Conservation (phyloP, 495 filamentous ascomycete genomes). For the Penicillium lividum region DNA sequence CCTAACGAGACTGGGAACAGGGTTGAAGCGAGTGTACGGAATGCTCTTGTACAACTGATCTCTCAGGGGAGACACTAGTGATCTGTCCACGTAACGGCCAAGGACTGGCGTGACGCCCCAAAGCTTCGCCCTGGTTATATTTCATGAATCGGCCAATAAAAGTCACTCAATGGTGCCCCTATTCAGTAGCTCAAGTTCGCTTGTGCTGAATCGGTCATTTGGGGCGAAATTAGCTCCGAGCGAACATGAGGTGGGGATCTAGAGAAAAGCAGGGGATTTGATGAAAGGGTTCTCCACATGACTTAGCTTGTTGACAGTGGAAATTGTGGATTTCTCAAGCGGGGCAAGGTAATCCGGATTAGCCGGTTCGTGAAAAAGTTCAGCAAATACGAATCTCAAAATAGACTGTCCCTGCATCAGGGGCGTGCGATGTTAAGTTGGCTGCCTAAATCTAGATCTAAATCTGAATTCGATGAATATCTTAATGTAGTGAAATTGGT, state of each 20-base stretch:
- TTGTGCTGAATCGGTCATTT: not conserved
- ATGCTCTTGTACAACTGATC: not conserved
- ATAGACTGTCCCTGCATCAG: not conserved
- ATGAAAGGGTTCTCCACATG: not conserved
- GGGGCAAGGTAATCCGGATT: not conserved
- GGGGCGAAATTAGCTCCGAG: not conserved
- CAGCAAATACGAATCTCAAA: not conserved
- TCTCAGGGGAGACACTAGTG: not conserved
- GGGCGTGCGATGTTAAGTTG: not conserved
- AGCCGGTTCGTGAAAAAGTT: not conserved
- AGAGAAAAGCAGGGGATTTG: not conserved
- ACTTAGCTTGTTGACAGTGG: not conserved
- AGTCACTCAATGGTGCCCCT: not conserved
- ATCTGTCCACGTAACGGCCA: conserved; percentile 2
- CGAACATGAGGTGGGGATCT: not conserved
- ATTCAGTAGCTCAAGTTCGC: conserved; percentile 1
- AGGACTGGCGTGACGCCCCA: conserved; percentile 8
- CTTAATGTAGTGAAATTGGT: too few relatives aligned
- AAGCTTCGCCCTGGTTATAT: conserved; percentile 6
- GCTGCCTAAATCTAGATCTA: not conserved
- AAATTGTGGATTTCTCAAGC: not conserved
- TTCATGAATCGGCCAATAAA: conserved; percentile 5
- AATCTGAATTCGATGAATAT: too few relatives aligned
- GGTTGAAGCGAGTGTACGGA: not conserved
- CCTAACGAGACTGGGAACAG: not conserved